Evolutionary conservation across 768 basidiomycete genomes (phyloP).

Genomic region (Agrocybe pediades): DNA sequence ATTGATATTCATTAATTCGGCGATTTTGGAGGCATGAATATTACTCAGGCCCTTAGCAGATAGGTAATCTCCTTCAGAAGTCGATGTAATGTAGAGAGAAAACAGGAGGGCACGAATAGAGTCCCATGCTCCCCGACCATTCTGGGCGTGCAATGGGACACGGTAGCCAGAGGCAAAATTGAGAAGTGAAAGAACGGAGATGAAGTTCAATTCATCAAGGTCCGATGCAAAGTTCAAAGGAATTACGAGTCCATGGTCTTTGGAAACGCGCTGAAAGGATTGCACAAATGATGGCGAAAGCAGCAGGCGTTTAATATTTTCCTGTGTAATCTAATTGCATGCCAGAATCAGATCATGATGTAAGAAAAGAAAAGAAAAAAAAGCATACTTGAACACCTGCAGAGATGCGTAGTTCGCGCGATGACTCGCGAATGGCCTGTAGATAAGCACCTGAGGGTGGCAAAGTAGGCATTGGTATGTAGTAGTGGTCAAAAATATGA

Average conservation of each 20-base stretch:
- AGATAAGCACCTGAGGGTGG: constrained; percentile 52
- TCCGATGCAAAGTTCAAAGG: constrained; percentile 79
- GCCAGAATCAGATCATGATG: not conserved
- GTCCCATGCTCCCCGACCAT: constrained; percentile 84
- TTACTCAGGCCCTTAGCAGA: constrained; percentile 66
- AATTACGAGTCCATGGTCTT: constrained; percentile 69
- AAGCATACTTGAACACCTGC: constrained; percentile 55
- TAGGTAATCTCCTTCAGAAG: constrained; percentile 57
- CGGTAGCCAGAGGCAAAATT: constrained; percentile 88
- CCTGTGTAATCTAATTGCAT: constrained; percentile 50
- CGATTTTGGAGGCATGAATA: constrained; percentile 57
- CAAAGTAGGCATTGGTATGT: constrained; percentile 31
- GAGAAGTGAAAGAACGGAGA: constrained; percentile 76
- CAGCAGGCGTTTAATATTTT: constrained; percentile 62
- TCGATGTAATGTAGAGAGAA: constrained; percentile 69
- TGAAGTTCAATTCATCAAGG: constrained; percentile 76
- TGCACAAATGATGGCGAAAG: constrained; percentile 62
- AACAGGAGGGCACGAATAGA: constrained; percentile 76
- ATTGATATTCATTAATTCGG: constrained; percentile 71
- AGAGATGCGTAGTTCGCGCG: constrained; percentile 44
- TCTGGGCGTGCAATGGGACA: constrained; percentile 66
- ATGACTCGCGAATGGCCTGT: constrained; percentile 54
- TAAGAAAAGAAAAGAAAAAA: not conserved
- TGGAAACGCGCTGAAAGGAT: constrained; percentile 63
- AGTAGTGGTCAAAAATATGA: not conserved